Evolutionary conservation across 1,139 yeast species (phyloP).

Genomic region (Magnusiomyces paraingens): DNA sequence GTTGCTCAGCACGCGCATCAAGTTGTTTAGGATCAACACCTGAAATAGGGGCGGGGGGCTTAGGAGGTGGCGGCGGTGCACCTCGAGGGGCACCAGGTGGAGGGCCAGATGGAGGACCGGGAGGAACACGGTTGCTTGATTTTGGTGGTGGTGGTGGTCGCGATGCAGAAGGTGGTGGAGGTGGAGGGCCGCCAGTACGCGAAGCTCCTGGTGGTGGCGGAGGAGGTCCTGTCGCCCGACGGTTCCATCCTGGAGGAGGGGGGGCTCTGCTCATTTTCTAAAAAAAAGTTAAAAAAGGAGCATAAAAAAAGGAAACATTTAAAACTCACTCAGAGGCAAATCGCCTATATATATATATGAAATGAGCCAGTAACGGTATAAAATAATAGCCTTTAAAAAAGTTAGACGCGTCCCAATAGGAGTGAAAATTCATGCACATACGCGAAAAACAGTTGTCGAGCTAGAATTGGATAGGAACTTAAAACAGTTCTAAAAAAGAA

Average conservation of each 20-base stretch:
- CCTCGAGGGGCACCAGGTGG: conserved; percentile 21
- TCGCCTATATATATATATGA: too few species aligned
- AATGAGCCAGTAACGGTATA: too few species aligned
- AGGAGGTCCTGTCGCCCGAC: conserved; percentile 20
- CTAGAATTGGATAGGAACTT: too few species aligned
- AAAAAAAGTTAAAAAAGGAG: neutral
- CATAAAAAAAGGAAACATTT: neutral
- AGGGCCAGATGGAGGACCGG: conserved; percentile 7
- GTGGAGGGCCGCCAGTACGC: conserved; percentile 15
- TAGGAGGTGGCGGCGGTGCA: conserved; percentile 15
- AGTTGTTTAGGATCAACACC: conserved; percentile 5
- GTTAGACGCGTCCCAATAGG: too few species aligned
- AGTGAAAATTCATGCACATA: neutral
- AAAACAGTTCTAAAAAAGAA: too few species aligned
- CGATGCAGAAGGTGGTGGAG: conserved; percentile 28
- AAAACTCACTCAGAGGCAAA: neutral
- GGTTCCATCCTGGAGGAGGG: conserved; percentile 25
- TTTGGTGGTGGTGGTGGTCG: conserved; percentile 8
- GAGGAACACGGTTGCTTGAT: neutral
- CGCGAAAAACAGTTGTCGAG: neutral
- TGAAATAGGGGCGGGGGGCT: conserved; percentile 19
- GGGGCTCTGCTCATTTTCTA: conserved; percentile 17
- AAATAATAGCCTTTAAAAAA: too few species aligned
- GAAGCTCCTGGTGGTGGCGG: conserved; percentile 30
- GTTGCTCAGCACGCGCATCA: conserved; percentile 18